phyloP scores from a whole-genome alignment of 768 basidiomycete genomes.

The Cantharellus cinnabarinus region DNA sequence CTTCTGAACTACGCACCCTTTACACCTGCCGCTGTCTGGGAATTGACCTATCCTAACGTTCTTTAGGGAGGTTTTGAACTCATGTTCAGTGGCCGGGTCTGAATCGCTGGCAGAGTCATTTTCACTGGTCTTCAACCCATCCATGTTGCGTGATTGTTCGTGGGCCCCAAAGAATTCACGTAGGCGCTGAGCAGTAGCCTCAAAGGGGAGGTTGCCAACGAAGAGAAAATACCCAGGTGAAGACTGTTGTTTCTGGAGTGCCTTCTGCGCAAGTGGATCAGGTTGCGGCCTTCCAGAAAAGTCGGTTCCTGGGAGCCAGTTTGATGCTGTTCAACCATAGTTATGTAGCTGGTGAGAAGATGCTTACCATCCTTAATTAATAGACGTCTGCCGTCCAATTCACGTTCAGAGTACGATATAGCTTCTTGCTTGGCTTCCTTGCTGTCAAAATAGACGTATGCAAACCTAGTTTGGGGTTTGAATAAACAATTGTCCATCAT shows the following conservation, averaged over 20 bases:
- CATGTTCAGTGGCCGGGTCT: neutral
- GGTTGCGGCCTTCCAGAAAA: conserved; percentile 40
- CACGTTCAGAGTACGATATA: conserved; percentile 61
- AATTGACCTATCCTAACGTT: conserved; percentile 90
- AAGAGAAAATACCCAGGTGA: conserved; percentile 72
- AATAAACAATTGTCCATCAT: conserved; percentile 2
- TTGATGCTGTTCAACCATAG: neutral
- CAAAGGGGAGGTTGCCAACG: conserved; percentile 83
- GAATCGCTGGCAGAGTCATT: conserved; percentile 1
- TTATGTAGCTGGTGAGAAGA: neutral
- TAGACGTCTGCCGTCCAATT: conserved; percentile 64
- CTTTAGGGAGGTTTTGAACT: conserved; percentile 16
- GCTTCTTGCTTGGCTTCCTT: conserved; percentile 53
- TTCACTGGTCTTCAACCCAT: conserved; percentile 4
- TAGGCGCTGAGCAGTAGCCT: conserved; percentile 62
- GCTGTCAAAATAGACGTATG: conserved; percentile 85
- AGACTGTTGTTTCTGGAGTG: conserved; percentile 60
- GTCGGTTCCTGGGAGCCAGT: conserved; percentile 35
- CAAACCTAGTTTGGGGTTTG: conserved; percentile 38
- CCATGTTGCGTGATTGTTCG: conserved; percentile 32
- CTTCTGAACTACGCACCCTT: conserved; percentile 43
- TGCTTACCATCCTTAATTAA: conserved; percentile 80
- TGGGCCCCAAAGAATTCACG: conserved; percentile 55
- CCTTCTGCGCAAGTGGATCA: conserved; percentile 46
- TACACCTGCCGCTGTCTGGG: conserved; percentile 85